Evolutionary conservation across 805 yeast genomes (phyloP), one percentile per base, ranked within the genome.

Genomic region (Starmera quercuum): DNA sequence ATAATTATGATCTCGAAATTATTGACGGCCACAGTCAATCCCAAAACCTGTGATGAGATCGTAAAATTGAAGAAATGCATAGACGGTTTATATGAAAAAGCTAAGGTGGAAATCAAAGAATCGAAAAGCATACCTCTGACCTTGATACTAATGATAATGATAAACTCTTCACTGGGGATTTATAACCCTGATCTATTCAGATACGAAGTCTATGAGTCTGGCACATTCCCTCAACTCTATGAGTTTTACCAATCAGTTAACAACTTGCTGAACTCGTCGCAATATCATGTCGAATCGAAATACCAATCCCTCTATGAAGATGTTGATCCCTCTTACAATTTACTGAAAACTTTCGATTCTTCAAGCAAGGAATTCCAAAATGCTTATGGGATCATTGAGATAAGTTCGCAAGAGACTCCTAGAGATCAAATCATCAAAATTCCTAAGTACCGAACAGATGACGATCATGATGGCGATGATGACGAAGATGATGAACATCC

Each of bases 361-460:
- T 10, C 17, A n/a, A 36, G 30, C 6, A 29, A 20, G 18, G 24
- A 27, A 10, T 26, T 8, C 15, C 22, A 20, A 14, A 31, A 25
- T 22, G 25, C 27, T 4, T 29, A 36, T 26, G 33, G 25, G n/a
- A 35, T 34, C n/a, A 48, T 51, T 15, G 32, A 34, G 16, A 51
- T 51, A 14, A 18, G 40, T 4, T 13, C 40, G 3, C 29, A 24
- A 9, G 49, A 47, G 11, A 51, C 55, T 0, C 51, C 53, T 7
- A 27, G 12, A 11, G 51, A 49, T 26, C 43, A 44, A 30, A 47
- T 51, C 29, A 47, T 51, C 1, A 45, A 39, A 25, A 38, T 46
- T 5, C 55, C 55, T 1, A 35, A 35, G 20, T 40, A 41, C 28
- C 29, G 41, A 8, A 38, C 36, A 2, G 26, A 7, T 9, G 42